Conservation (phyloP, 2,329 filamentous ascomycete species). For the Chaetothyriales sp. region DNA sequence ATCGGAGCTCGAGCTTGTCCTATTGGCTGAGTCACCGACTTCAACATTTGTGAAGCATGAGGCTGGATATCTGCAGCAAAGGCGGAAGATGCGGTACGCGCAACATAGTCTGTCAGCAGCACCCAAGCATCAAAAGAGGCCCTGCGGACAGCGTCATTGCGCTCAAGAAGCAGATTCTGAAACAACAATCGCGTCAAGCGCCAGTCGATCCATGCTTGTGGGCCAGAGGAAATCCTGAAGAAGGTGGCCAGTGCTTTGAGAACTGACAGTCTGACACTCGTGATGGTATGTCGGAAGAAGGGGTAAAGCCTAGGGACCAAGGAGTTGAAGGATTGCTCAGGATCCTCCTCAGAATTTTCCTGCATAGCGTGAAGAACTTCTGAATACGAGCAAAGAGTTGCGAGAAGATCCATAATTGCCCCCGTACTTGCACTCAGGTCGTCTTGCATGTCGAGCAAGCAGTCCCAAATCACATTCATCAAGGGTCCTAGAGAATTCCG, state of each 20-base stretch:
- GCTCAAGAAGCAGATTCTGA: slow-evolving; percentile 88
- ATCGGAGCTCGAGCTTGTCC: slow-evolving; percentile 83
- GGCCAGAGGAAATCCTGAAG: slow-evolving; percentile 66
- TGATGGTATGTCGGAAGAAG: slow-evolving; percentile 93
- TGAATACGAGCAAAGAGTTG: slow-evolving; percentile 87
- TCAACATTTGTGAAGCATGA: slow-evolving; percentile 69
- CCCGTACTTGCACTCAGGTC: slow-evolving; percentile 95
- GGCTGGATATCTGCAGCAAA: slow-evolving; percentile 40
- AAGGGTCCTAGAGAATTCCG: slow-evolving; percentile 64
- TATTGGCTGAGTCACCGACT: slow-evolving; percentile 76
- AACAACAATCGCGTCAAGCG: slow-evolving; percentile 79
- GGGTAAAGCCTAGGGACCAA: slow-evolving; percentile 89
- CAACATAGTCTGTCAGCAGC: slow-evolving; percentile 30
- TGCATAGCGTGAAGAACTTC: slow-evolving; percentile 93
- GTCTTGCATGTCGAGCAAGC: slow-evolving; percentile 88
- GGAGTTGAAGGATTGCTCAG: slow-evolving; percentile 79
- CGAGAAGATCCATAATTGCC: slow-evolving; percentile 94
- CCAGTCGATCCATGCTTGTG: slow-evolving; percentile 81
- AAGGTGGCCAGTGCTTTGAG: slow-evolving; percentile 88
- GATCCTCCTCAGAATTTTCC: slow-evolving; percentile 64
- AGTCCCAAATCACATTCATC: slow-evolving; percentile 94
- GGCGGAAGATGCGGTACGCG: slow-evolving; percentile 55
- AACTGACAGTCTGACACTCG: slow-evolving; percentile 83
- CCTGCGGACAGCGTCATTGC: slow-evolving; percentile 68
- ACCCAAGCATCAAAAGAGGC: slow-evolving; percentile 81